Percentiles rank a stretch among this genome's conserved stretches.
Conservation (phyloP, 1,284 basidiomycete species). For the Naganishia albida region DNA sequence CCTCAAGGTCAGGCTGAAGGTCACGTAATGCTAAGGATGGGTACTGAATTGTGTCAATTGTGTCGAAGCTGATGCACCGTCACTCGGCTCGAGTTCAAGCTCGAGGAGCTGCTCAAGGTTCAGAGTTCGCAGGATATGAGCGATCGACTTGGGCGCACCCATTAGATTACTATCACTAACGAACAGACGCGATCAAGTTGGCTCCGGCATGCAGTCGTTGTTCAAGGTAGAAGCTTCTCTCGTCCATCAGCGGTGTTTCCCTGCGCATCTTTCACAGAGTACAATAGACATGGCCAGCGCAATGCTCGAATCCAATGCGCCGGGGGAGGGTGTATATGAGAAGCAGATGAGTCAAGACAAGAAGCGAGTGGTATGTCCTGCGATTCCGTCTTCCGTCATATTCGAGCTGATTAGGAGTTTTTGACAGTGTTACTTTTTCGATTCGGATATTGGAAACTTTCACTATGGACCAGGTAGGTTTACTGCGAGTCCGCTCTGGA, state of each 20-base stretch:
- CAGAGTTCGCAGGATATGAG: no score
- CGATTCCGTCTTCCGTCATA: background rate
- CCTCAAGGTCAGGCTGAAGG: no score
- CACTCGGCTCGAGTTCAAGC: no score
- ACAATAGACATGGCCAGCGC: slow-evolving; percentile 12
- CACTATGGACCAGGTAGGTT: slow-evolving; percentile 92
- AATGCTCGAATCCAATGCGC: slow-evolving; percentile 23
- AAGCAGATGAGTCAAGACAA: slow-evolving; percentile 74
- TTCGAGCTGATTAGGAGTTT: background rate
- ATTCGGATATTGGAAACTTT: slow-evolving; percentile 97
- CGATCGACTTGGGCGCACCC: slow-evolving; percentile 15
- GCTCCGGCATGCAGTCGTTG: slow-evolving; percentile 6
- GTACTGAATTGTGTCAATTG: no score
- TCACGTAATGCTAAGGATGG: no score
- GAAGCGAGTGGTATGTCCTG: slow-evolving; percentile 77
- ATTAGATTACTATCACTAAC: slow-evolving; percentile 8
- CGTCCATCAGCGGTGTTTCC: background rate
- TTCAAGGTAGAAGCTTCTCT: background rate
- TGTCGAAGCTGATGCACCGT: no score
- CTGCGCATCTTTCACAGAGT: background rate
- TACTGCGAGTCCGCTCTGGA: slow-evolving; percentile 56
- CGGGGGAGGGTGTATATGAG: slow-evolving; percentile 56
- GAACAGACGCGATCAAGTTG: slow-evolving; percentile 7
- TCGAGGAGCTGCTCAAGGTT: no score
- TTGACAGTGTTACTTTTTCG: slow-evolving; percentile 89